phyloP scores from a whole-genome alignment of 2,329 filamentous ascomycete genomes.

The Fusarium coffeatum region DNA sequence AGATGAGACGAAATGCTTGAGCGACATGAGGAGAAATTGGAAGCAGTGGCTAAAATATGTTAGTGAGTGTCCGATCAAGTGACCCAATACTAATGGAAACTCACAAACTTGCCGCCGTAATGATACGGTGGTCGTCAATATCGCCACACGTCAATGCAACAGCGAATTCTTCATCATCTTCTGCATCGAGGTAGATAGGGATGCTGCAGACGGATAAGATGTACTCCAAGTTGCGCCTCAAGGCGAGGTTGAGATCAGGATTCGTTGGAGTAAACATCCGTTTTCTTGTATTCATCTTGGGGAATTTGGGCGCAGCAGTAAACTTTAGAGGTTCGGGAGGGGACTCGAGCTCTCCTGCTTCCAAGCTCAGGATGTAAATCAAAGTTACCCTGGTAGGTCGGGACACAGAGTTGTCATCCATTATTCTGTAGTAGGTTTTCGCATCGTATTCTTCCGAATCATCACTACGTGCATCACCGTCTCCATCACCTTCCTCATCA shows the following conservation, averaged over 20 bases:
- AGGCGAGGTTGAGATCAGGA: not conserved
- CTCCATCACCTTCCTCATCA: not conserved
- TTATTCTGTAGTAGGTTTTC: not conserved
- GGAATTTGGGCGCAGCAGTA: not conserved
- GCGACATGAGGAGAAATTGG: not conserved
- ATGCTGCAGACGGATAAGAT: not conserved
- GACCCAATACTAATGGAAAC: fast-evolving
- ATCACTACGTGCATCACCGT: too few species aligned
- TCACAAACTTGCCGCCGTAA: not conserved
- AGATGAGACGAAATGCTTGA: not conserved
- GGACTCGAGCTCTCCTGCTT: fast-evolving
- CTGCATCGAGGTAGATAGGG: not conserved
- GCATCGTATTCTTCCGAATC: too few species aligned
- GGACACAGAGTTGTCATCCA: fast-evolving
- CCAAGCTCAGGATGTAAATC: not conserved
- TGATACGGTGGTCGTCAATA: not conserved
- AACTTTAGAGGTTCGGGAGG: not conserved
- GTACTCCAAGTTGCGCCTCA: not conserved
- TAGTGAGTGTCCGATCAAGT: fast-evolving
- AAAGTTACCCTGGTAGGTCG: not conserved
- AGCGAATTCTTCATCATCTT: fast-evolving
- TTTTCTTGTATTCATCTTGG: not conserved
- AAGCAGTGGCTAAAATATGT: not conserved
- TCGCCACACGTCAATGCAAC: not conserved
- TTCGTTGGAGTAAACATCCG: not conserved